A percentile compares a stretch with the other conserved stretches of the same genome.
phyloP scores from a whole-genome alignment of 2,329 filamentous ascomycete genomes.

The Pseudocercospora eumusae region DNA sequence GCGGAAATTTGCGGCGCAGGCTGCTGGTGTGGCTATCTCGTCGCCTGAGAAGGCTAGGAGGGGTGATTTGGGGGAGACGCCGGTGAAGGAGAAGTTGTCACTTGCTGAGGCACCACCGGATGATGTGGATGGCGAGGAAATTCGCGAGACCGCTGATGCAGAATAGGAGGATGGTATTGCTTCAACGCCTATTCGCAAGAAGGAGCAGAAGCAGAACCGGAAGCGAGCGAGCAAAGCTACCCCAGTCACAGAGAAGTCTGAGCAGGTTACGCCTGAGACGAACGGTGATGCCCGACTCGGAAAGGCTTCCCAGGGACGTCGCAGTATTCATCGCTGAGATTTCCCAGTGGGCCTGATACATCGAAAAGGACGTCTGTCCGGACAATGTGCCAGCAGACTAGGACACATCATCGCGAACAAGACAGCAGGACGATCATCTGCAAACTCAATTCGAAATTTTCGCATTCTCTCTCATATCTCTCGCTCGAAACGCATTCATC shows the following conservation, averaged over 20 bases:
- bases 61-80: conserved; percentile 9
- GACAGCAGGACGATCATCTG: too few species aligned
- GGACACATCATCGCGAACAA: too few species aligned
- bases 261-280: background rate
- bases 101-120: background rate
- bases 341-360: too few species aligned
- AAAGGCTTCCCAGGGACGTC: background rate
- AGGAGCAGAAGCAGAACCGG: background rate
- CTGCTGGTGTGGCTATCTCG: conserved; percentile 20
- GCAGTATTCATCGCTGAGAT: too few species aligned
- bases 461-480: too few species aligned
- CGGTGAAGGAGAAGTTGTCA: background rate
- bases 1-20: conserved; percentile 31
- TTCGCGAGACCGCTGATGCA: background rate
- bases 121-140: background rate
- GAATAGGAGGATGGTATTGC: background rate
- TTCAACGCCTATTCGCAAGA: background rate
- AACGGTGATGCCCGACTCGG: background rate
- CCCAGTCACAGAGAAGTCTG: background rate
- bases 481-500: too few species aligned
- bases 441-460: too few species aligned
- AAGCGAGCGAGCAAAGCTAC: background rate
- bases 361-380: too few species aligned
- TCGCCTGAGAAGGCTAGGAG: conserved; percentile 19
- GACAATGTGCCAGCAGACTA: too few species aligned